Conservation (phyloP, 2,329 filamentous ascomycete species). For the Pseudocercospora fijiensis region DNA sequence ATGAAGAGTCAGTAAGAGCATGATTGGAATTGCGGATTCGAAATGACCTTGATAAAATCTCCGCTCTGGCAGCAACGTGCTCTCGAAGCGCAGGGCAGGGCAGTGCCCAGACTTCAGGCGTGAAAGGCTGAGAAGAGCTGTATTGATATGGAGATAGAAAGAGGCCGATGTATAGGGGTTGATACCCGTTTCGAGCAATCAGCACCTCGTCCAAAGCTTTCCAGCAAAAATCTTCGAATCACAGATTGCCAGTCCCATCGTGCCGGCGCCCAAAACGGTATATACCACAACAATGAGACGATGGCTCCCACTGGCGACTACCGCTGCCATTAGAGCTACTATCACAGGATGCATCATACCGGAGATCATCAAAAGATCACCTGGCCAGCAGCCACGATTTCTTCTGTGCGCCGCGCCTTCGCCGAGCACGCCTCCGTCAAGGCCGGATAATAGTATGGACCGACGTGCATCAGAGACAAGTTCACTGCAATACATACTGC, state of each 20-base stretch:
- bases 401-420: no score
- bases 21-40: not conserved
- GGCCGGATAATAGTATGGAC: no score
- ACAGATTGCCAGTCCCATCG: not conserved
- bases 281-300: no score
- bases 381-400: no score
- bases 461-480: no score
- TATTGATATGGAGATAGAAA: not conserved
- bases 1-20: not conserved
- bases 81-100: not conserved
- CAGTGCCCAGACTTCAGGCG: not conserved
- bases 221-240: no score
- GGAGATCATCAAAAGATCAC: no score
- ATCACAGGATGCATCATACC: no score
- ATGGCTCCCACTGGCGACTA: no score
- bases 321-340: no score
- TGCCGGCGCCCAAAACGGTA: not conserved
- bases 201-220: not conserved
- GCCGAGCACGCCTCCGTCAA: no score
- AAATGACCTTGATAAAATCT: not conserved
- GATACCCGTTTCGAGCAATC: not conserved
- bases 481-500: no score
- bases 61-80: conserved; percentile 1
- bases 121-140: not conserved
- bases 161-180: conserved; percentile 1